phyloP scores from a whole-genome alignment of 2,329 filamentous ascomycete genomes.

The Dactylellina haptotyla region DNA sequence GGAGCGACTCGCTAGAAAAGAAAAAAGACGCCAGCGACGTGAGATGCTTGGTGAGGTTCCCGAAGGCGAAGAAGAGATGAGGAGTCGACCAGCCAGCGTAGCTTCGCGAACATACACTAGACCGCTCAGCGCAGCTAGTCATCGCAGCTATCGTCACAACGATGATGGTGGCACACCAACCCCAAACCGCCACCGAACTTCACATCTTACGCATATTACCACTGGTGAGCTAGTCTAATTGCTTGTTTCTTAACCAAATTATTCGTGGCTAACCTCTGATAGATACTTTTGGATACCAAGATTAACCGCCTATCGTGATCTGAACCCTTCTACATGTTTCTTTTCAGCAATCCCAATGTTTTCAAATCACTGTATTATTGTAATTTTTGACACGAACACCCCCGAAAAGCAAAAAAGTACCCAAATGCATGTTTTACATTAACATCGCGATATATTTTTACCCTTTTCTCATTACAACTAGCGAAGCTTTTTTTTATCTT shows the following conservation, averaged over 20 bases:
- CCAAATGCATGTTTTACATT: slow-evolving; percentile 12
- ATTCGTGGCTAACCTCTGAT: not conserved
- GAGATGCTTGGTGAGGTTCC: slow-evolving; percentile 43
- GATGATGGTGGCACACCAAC: slow-evolving; percentile 38
- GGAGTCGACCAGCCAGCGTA: slow-evolving; percentile 42
- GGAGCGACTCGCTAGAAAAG: slow-evolving; percentile 31
- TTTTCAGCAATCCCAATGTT: slow-evolving; percentile 18
- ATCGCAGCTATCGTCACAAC: slow-evolving; percentile 44
- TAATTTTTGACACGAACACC: slow-evolving; percentile 22
- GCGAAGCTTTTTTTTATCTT: slow-evolving; percentile 2
- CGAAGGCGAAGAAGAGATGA: slow-evolving; percentile 49
- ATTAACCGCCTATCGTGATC: slow-evolving; percentile 21
- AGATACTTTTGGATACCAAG: slow-evolving; percentile 54
- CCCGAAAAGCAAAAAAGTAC: slow-evolving; percentile 38
- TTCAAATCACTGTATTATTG: slow-evolving; percentile 1
- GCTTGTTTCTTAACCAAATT: not conserved
- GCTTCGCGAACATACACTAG: slow-evolving; percentile 46
- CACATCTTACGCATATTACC: slow-evolving; percentile 52
- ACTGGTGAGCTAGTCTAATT: slow-evolving; percentile 31
- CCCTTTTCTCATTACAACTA: slow-evolving; percentile 7
- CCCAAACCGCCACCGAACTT: slow-evolving; percentile 46
- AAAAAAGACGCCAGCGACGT: slow-evolving; percentile 34
- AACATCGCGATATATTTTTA: slow-evolving; percentile 14
- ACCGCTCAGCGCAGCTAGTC: slow-evolving; percentile 47
- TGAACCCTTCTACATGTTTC: not conserved